Evolutionary conservation across 805 yeast species (phyloP).

Genomic region (Yarrowia sp.): DNA sequence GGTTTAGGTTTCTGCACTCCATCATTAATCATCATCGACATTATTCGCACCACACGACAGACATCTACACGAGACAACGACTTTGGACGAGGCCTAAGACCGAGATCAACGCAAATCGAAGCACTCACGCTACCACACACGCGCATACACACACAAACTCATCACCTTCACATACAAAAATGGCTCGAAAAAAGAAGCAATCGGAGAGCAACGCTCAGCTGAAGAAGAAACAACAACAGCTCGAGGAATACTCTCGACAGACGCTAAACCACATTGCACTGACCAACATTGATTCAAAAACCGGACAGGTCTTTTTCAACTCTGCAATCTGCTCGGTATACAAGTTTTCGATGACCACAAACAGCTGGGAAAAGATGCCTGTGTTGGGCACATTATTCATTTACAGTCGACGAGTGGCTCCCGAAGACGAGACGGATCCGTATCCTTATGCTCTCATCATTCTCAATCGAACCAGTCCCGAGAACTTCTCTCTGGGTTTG

Average conservation of each 20-base stretch:
- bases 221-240: constrained; percentile 33
- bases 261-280: constrained; percentile 49
- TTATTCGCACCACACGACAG: neutral
- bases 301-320: constrained; percentile 50
- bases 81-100: neutral
- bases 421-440: constrained; percentile 42
- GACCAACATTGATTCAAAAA: constrained; percentile 49
- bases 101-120: neutral
- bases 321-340: constrained; percentile 54
- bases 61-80: neutral
- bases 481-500: constrained; percentile 51
- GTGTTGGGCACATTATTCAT: constrained; percentile 53
- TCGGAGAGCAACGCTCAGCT: constrained; percentile 28
- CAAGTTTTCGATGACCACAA: constrained; percentile 48
- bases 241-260: constrained; percentile 40
- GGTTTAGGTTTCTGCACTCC: constrained; percentile 4
- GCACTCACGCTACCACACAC: neutral
- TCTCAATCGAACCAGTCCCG: constrained; percentile 48
- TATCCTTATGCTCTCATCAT: constrained; percentile 52
- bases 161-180: neutral
- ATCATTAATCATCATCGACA: constrained; percentile 4
- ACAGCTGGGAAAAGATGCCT: constrained; percentile 52
- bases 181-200: constrained; percentile 36
- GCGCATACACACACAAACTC: neutral
- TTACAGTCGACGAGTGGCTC: constrained; percentile 48